Base-by-base conservation (phyloP, 2,329 filamentous ascomycete genomes). In the Colletotrichum tofieldiae region DNA sequence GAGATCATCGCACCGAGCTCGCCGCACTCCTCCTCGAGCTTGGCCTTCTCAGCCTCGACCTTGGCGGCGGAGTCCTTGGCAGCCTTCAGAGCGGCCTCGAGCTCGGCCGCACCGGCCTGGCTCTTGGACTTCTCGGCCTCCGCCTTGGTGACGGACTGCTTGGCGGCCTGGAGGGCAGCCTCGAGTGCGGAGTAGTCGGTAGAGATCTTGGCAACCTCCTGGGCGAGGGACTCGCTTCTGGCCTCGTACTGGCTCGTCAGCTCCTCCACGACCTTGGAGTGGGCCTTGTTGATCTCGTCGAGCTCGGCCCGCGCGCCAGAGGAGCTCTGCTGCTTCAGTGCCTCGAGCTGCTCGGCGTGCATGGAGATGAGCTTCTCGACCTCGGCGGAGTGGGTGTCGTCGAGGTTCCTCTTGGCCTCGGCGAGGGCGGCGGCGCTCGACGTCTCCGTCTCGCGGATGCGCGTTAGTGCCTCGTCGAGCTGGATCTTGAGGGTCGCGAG, bases 1-100 rank as follows among this genome's bases (percentile, higher is more conserved):
- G 87, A 89, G 52, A 91, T 86, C 75, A 87, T 84, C 75, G 87
- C 86, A 67, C 85, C 84, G 73, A 90, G 79, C 32, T 85, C 83
- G 74, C 85, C 84, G 41, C 84, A 78, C 75, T 91, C 89, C 37
- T 82, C 80, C 74, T 88, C 82, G 2, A 83, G 78, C 77, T 86
- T 85, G 63, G 78, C 80, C 75, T 86, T 83, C 35, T 85, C 78
- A 9, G 71, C 76, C 67, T 82, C 77, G 29, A 77, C 79, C 63
- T 79, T 78, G 39, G 76, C 76, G n/a, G 81, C 61, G 8, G 78
- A 76, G 16, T 79, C 78, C 67, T 82, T 79, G 5, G 77, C 79
- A 41, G 78, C 75, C 73, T 79, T 75, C 43, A 87, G 76, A 29
- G 82, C 78, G 16, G 79, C 71, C 65, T 85, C 84, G 73, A 90